These are phyloP conservation scores for Teratosphaeria gauchensis DNA, from an alignment of 2,329 filamentous ascomycete genomes.

Conservation along the genomic window DNA sequence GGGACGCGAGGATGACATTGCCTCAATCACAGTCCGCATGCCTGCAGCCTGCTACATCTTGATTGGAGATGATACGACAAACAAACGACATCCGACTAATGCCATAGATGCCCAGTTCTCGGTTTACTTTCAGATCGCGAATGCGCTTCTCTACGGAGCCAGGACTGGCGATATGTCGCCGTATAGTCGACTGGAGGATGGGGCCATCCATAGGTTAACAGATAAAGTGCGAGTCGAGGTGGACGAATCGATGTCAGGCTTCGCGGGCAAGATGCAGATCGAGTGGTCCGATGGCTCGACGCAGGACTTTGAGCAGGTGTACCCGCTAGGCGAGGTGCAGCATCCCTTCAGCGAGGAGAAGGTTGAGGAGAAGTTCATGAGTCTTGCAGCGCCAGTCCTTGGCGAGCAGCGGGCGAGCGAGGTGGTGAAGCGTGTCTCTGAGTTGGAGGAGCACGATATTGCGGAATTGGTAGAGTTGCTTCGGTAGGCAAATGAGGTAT, in stretches of 20 bases:
- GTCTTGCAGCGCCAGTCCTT: slow-evolving; percentile 14
- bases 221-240: slow-evolving; percentile 15
- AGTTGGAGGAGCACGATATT: slow-evolving; percentile 13
- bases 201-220: slow-evolving; percentile 12
- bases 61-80: slow-evolving; percentile 26
- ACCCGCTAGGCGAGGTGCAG: slow-evolving; percentile 20
- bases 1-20: slow-evolving; percentile 7
- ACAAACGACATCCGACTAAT: slow-evolving; percentile 28
- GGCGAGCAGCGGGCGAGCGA: slow-evolving; percentile 12
- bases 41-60: slow-evolving; percentile 17
- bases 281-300: slow-evolving; percentile 14
- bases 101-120: slow-evolving; percentile 29
- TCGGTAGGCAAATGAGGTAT: neutral
- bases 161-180: slow-evolving; percentile 18
- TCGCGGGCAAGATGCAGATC: slow-evolving; percentile 14
- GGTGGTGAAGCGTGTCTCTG: slow-evolving; percentile 15
- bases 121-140: slow-evolving; percentile 26
- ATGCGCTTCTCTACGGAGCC: slow-evolving; percentile 20
- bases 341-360: slow-evolving; percentile 20
- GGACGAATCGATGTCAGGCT: slow-evolving; percentile 14
- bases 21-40: slow-evolving; percentile 13
- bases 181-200: slow-evolving; percentile 18
- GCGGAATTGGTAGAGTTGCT: slow-evolving; percentile 7
- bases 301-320: slow-evolving; percentile 12
- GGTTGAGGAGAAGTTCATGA: slow-evolving; percentile 22